Conservation (phyloP, 2,329 filamentous ascomycete species). For the Chaetomium olivaceum region DNA sequence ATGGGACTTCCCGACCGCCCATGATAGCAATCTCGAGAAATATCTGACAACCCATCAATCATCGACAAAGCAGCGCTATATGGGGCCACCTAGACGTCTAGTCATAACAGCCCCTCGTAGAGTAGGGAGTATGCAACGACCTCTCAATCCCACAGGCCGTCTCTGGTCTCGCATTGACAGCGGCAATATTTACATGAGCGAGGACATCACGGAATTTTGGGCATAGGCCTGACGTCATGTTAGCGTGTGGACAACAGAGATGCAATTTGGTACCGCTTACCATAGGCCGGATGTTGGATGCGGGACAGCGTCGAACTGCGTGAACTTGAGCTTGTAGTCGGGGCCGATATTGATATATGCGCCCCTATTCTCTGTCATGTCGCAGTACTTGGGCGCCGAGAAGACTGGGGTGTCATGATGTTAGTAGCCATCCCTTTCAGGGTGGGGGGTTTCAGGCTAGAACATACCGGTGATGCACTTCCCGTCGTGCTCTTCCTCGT, state of each 20-base stretch:
- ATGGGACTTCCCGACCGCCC: background rate
- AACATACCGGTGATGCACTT: conserved; percentile 83
- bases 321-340: conserved; percentile 86
- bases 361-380: conserved; percentile 96
- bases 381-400: conserved; percentile 95
- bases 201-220: conserved; percentile 76
- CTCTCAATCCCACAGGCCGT: background rate
- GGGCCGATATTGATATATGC: conserved; percentile 96
- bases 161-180: background rate
- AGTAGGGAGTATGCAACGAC: conserved; percentile 2
- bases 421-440: conserved; percentile 30
- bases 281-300: conserved; percentile 95
- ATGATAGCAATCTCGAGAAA: background rate
- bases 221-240: conserved; percentile 69
- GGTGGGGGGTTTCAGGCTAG: background rate
- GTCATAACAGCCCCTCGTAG: background rate
- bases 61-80: background rate
- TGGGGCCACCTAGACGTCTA: background rate
- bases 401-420: conserved; percentile 62
- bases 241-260: conserved; percentile 6
- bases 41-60: background rate
- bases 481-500: conserved; percentile 95
- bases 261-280: conserved; percentile 43
- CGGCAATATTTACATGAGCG: conserved; percentile 61
- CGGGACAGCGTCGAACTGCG: conserved; percentile 94